Percentiles rank a stretch among this genome's conserved stretches.
Conservation (phyloP, 805 yeast genomes). For the Candida oleophila region DNA sequence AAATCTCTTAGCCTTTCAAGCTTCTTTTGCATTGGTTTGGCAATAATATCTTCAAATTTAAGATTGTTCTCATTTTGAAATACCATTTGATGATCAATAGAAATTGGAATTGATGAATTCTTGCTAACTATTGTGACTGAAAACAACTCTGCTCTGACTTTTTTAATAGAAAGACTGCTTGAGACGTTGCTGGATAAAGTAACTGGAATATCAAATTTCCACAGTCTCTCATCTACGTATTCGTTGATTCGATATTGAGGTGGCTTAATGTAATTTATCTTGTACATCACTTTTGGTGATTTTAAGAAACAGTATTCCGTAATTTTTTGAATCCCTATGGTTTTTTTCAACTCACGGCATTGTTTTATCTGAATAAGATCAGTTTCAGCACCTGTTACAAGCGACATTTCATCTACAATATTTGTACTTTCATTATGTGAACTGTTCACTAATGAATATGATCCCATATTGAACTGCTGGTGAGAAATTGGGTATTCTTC, state of each 20-base stretch:
- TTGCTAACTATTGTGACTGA: slow-evolving; percentile 30
- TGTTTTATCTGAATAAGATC: neutral
- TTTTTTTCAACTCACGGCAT: neutral
- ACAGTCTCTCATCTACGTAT: neutral
- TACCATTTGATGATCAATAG: slow-evolving; percentile 33
- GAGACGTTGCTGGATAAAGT: slow-evolving; percentile 3
- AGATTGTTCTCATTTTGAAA: slow-evolving; percentile 19
- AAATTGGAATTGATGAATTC: slow-evolving; percentile 35
- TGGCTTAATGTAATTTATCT: slow-evolving; percentile 9
- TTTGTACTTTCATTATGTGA: too few species aligned
- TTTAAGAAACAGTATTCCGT: neutral
- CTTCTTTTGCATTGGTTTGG: slow-evolving; percentile 20
- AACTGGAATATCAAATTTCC: slow-evolving; percentile 8
- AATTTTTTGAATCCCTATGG: neutral
- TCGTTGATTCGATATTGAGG: neutral
- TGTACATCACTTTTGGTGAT: neutral
- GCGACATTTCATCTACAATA: too few species aligned
- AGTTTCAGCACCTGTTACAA: too few species aligned
- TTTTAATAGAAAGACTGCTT: slow-evolving; percentile 26
- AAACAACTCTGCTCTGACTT: slow-evolving; percentile 25
- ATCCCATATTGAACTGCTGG: too few species aligned
- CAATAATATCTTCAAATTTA: slow-evolving; percentile 18
- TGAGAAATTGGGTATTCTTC: too few species aligned
- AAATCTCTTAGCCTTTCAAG: slow-evolving; percentile 18
- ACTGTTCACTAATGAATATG: too few species aligned